Evolutionary conservation across 1,284 basidiomycete genomes (phyloP).

Genomic region (Puccinia sorghi): DNA sequence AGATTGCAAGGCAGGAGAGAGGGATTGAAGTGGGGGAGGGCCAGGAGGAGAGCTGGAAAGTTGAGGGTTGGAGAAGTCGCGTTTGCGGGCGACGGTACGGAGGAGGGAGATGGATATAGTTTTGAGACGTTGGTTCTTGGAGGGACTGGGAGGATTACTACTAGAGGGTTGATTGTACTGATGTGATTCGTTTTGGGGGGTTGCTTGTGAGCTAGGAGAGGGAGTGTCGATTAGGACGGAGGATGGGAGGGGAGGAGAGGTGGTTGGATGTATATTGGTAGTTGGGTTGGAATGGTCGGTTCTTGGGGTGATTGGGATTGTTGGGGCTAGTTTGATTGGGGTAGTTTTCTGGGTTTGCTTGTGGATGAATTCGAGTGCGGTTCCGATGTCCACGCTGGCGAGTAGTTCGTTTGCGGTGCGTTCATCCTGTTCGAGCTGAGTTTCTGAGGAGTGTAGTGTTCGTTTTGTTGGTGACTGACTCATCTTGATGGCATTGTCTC

Average conservation of each 20-base stretch:
- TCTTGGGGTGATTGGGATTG: not conserved
- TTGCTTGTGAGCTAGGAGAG: too few relatives aligned
- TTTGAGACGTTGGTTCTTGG: slow-evolving; percentile 5
- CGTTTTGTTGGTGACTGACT: not conserved
- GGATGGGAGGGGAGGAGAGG: too few relatives aligned
- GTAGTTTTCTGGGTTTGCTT: not conserved
- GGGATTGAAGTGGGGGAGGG: not conserved
- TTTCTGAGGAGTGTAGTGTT: not conserved
- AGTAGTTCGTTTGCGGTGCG: not conserved
- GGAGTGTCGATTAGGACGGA: not conserved
- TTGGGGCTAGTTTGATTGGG: not conserved
- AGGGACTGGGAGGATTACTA: not conserved
- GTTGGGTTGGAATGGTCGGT: not conserved
- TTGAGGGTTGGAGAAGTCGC: not conserved
- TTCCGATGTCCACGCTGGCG: not conserved
- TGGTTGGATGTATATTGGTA: too few relatives aligned
- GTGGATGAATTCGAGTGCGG: slow-evolving; percentile 7
- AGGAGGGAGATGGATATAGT: slow-evolving; percentile 26
- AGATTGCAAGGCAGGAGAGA: slow-evolving; percentile 7
- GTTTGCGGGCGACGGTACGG: slow-evolving; percentile 3
- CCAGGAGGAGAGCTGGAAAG: not conserved
- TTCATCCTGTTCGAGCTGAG: not conserved
- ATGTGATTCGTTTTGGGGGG: not conserved
- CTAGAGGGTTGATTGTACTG: too few relatives aligned
- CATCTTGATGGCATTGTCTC: too few relatives aligned